These are phyloP conservation scores for Lumnitzera racemosa DNA, from an alignment of 345 rosid genomes.

Conservation along the genomic window DNA sequence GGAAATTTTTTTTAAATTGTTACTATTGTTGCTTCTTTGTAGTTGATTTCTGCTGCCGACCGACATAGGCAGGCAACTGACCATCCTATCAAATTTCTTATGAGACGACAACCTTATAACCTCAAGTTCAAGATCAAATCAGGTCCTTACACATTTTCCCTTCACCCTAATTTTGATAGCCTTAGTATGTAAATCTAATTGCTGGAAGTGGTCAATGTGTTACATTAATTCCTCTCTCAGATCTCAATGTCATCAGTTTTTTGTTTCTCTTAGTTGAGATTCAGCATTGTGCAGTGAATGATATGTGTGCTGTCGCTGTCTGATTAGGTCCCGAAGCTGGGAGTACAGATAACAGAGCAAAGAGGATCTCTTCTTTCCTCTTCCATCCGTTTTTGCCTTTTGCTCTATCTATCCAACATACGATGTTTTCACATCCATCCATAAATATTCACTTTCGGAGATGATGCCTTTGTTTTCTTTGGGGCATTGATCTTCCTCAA, in stretches of 20 bases:
- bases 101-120: conserved; percentile 49
- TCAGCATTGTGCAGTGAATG: background rate
- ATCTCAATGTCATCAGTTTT: background rate
- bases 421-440: conserved; percentile 60
- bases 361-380: conserved; percentile 67
- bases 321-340: conserved; percentile 86
- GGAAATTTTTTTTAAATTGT: conserved; percentile 2
- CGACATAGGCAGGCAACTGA: conserved; percentile 67
- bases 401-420: conserved; percentile 80
- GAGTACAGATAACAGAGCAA: conserved; percentile 50
- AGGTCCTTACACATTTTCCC: conserved; percentile 27
- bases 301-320: conserved; percentile 2
- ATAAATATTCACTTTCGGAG: conserved; percentile 85
- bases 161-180: background rate
- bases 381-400: conserved; percentile 93
- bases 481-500: no score
- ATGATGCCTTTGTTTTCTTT: conserved; percentile 18
- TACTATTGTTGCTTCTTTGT: conserved; percentile 19
- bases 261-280: background rate
- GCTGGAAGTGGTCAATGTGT: background rate
- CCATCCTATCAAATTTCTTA: conserved; percentile 78
- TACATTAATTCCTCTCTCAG: background rate
- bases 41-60: conserved; percentile 82
- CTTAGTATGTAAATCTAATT: no score
- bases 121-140: conserved; percentile 90